Evolutionary conservation across 2,329 filamentous ascomycete genomes (phyloP).

Genomic region (Cordyceps cateniannulata): DNA sequence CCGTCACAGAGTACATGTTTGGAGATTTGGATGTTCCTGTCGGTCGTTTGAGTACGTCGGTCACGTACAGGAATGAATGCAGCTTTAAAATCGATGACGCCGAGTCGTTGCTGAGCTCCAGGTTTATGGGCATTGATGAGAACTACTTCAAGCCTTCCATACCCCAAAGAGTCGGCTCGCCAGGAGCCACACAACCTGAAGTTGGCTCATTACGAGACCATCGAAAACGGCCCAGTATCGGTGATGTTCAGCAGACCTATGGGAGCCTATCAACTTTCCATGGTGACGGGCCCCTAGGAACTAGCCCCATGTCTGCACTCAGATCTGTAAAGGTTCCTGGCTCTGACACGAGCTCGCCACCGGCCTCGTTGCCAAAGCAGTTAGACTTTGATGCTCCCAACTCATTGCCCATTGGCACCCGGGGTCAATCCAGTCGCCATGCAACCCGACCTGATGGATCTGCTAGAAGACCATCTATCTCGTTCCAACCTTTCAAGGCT

Average conservation of each 20-base stretch:
- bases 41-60: slow-evolving; percentile 73
- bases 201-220: slow-evolving; percentile 70
- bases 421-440: slow-evolving; percentile 25
- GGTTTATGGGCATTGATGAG: slow-evolving; percentile 88
- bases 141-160: slow-evolving; percentile 78
- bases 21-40: slow-evolving; percentile 80
- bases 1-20: slow-evolving; percentile 70
- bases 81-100: slow-evolving; percentile 88
- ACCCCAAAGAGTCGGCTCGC: slow-evolving; percentile 43
- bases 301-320: slow-evolving; percentile 80
- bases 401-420: slow-evolving; percentile 46
- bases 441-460: slow-evolving; percentile 41
- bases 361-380: slow-evolving; percentile 43
- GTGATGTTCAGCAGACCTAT: slow-evolving; percentile 71
- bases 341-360: slow-evolving; percentile 56
- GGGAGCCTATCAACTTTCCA: slow-evolving; percentile 88
- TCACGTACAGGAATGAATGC: slow-evolving; percentile 81
- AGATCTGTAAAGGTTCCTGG: slow-evolving; percentile 58
- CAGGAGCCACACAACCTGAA: slow-evolving; percentile 38
- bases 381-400: slow-evolving; percentile 40
- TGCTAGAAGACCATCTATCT: slow-evolving; percentile 71
- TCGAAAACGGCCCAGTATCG: slow-evolving; percentile 38
- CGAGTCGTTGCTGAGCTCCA: slow-evolving; percentile 82
- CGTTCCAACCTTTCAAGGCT: slow-evolving; percentile 93
- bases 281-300: slow-evolving; percentile 67